Base-by-base conservation (phyloP, 2,329 filamentous ascomycete species). In the Tetracladium maxilliforme region DNA sequence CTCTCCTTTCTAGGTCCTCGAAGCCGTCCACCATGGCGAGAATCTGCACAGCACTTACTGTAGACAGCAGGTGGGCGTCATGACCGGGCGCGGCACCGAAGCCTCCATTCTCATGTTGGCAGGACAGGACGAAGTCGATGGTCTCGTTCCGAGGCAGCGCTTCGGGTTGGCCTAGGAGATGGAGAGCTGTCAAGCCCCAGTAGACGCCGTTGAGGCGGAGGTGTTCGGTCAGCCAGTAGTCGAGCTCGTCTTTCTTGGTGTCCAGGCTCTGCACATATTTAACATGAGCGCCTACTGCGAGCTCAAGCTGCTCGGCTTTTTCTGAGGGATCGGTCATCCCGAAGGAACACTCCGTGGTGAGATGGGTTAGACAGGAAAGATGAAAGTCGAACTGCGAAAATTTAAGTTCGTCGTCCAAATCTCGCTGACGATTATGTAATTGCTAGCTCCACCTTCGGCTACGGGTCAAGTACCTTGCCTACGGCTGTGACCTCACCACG, bases 151-250 rank as follows among this genome's bases (percentile, higher is more conserved):
- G 71, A 8, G 87, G 78, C 7, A 98, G 67, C 4, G 78, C 83
- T 33, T 92, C 71, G 2, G 86, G 82, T 28, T 68, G 75, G 24
- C 74, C 70, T 30, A 98, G 70, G 15, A 95, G 64, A 57, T 93
- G 79, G 20, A 95, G 66, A 6, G 87, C 78, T 6, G 76, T 90
- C 29, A 98, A 56, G 10, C 90, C 90, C 90, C 90, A 98, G 53
- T 98, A 98, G 23, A 98, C 69, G 22, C 90, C 90, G 48, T 90
- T 94, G 30, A 98, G 67, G 32, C 90, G 83, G 37, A 98, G 64
- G 49, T 98, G 90, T 53, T 98, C 87, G 10, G 90, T 98, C 46
- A 95, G 64, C 79, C 87, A 94, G 58, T 95, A 98, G 51, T 94
- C 84, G 40, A 93, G 74, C 53, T 94, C 82, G 61, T 95, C 84